A percentile compares a stretch with the other conserved stretches of the same genome.
Conservation (phyloP, 75 land plant species). For the Cryptomeria japonica region DNA sequence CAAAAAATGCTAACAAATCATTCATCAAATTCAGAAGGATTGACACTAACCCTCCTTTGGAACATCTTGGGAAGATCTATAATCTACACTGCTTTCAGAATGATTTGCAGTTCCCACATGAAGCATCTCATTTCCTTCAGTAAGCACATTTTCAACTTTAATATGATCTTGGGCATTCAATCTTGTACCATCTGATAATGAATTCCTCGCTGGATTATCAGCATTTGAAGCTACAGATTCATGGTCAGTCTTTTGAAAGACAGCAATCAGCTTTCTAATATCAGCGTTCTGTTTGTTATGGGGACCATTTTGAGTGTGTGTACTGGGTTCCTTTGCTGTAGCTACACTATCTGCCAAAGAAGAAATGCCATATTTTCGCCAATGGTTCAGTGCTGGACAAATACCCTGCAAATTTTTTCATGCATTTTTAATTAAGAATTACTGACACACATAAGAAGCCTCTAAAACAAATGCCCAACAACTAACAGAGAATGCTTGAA, state of each 20-base stretch:
- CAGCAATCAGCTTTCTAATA: neutral
- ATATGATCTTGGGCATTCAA: neutral
- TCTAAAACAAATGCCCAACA: neutral
- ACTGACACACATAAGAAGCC: neutral
- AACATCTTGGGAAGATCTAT: neutral
- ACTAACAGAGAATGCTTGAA: neutral
- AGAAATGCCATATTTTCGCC: conserved; percentile 62
- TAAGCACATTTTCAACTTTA: neutral
- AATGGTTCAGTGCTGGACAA: conserved; percentile 72
- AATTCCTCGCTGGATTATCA: neutral
- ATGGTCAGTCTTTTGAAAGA: neutral
- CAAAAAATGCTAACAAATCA: too few species aligned
- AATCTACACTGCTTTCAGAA: conserved; percentile 1
- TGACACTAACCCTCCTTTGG: neutral
- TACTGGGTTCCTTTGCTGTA: neutral
- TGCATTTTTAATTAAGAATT: neutral
- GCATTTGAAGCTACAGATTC: conserved; percentile 1
- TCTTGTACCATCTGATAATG: conserved; percentile 10
- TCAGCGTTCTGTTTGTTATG: neutral
- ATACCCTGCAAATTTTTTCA: conserved; percentile 52
- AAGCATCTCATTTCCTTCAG: conserved; percentile 1
- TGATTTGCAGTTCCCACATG: neutral
- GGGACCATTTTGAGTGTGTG: neutral
- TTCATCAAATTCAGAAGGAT: neutral
- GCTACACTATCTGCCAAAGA: conserved; percentile 21